Evolutionary conservation across 495 filamentous ascomycete genomes (phyloP), one percentile per base, ranked within the genome.

Genomic region (Filosporella fistucella): DNA sequence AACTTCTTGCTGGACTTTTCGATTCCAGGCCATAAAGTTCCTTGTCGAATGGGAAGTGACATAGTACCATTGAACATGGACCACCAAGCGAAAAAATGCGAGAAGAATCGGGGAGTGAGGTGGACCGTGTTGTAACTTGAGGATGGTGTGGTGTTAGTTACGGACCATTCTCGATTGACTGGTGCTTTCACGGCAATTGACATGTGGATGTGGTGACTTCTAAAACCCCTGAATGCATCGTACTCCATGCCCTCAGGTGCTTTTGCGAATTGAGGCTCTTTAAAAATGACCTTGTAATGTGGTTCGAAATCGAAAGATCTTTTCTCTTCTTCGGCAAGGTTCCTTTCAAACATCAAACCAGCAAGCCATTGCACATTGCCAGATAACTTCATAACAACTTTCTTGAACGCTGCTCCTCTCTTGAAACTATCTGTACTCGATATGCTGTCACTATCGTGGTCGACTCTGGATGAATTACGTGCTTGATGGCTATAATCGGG

Each of bases 1-100:
- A 98, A 97, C 63, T 98, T 98, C 70, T 97, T 98, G 68, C 87
- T 95, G 29, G 89, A 91, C 68, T 95, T 97, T 39, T 95, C 91
- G 38, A 86, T 70, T 8, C 88, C 91, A 12, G 90, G 93, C 80
- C 88, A 98, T 11, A 98, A 73, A 24, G 75, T 75, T 8, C 93
- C 93, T 65, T 98, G 93, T 0, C 93, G 85, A 45, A 98, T 85
- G 21, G 93, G 93, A 21, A 98, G 78, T 10, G 93, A 93, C 84
- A 98, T 91, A 12, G 88, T 85, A 0, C 91, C 91, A 6, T 88
- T 88, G 67, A 98, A 98, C 51, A 97, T 78, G 10, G 85, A 87
- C 91, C 90, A 97, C 93, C 93, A 98, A 55, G 85, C 83, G 68
- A 91, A 97, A 70, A 98, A 98, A 58, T 97, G 93, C 2, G 90